A percentile compares a stretch with the other conserved stretches of the same genome.
Conservation (phyloP, 257 asterid genomes). For the Solanum neorickii region DNA sequence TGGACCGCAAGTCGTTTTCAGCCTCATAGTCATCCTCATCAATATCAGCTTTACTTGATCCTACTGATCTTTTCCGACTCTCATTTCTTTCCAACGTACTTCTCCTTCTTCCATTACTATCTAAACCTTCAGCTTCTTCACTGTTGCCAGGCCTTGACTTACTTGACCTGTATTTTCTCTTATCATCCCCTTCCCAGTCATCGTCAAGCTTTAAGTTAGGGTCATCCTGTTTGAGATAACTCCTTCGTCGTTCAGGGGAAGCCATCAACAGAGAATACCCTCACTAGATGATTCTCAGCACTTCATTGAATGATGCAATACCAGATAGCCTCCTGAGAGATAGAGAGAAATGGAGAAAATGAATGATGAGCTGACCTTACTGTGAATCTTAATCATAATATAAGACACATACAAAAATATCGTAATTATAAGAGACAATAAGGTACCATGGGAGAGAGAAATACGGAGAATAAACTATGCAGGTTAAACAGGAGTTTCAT, state of each 20-base stretch:
- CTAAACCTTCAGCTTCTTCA: conserved; percentile 58
- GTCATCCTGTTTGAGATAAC: conserved; percentile 35
- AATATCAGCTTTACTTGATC: conserved; percentile 48
- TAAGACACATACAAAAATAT: neutral
- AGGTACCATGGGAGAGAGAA: neutral
- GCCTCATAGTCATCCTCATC: conserved; percentile 61
- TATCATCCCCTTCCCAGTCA: conserved; percentile 28
- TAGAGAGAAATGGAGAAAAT: neutral
- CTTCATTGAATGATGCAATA: neutral
- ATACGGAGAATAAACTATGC: neutral
- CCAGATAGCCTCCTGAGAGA: neutral
- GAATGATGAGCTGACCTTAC: neutral
- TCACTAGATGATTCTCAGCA: neutral
- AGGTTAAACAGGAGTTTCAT: neutral
- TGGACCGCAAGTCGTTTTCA: conserved; percentile 47
- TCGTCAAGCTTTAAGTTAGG: conserved; percentile 54
- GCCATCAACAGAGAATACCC: conserved; percentile 38
- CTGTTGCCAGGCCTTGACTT: conserved; percentile 39
- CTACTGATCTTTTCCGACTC: conserved; percentile 56
- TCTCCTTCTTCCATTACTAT: conserved; percentile 51
- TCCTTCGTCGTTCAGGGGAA: conserved; percentile 50
- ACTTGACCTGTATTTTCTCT: conserved; percentile 40
- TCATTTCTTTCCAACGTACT: conserved; percentile 44
- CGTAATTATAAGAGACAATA: neutral
- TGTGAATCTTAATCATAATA: neutral